Conservation (phyloP, 306 rosid species). For the Castanea crenata region DNA sequence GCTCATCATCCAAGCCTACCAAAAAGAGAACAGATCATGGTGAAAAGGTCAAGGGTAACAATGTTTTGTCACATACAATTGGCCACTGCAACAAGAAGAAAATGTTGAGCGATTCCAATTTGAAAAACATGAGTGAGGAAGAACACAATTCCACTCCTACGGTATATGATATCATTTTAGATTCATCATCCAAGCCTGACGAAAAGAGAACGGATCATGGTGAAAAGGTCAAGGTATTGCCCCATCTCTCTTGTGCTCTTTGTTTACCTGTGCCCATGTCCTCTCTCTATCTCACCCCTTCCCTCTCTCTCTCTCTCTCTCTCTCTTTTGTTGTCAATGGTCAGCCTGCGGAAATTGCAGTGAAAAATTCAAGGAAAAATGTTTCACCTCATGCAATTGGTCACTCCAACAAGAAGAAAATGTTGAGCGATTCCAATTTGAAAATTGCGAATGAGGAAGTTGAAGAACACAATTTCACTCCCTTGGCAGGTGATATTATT, state of each 20-base stretch:
- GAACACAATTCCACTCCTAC: constrained; percentile 8
- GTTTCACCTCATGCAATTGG: constrained; percentile 18
- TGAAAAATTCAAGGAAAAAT: constrained; percentile 24
- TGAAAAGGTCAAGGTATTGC: constrained; percentile 17
- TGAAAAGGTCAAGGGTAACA: background rate
- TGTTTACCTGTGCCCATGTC: background rate
- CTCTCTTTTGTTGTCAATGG: background rate
- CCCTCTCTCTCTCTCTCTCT: background rate
- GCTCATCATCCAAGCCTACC: constrained; percentile 19
- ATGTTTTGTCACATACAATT: background rate
- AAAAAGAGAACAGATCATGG: constrained; percentile 4
- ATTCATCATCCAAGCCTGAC: constrained; percentile 15
- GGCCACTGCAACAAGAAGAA: constrained; percentile 24
- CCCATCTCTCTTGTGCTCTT: background rate
- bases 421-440: constrained; percentile 4
- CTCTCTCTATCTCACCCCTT: background rate
- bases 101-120: background rate
- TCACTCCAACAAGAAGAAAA: constrained; percentile 30
- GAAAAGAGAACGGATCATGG: constrained; percentile 10
- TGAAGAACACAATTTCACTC: constrained; percentile 18
- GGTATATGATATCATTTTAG: background rate
- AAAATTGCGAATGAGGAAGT: constrained; percentile 14
- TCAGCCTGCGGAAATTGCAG: constrained; percentile 23
- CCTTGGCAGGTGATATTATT: constrained; percentile 23
- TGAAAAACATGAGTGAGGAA: constrained; percentile 8